phyloP scores from a whole-genome alignment of 2,329 filamentous ascomycete species.

The Plenodomus tracheiphilus region DNA sequence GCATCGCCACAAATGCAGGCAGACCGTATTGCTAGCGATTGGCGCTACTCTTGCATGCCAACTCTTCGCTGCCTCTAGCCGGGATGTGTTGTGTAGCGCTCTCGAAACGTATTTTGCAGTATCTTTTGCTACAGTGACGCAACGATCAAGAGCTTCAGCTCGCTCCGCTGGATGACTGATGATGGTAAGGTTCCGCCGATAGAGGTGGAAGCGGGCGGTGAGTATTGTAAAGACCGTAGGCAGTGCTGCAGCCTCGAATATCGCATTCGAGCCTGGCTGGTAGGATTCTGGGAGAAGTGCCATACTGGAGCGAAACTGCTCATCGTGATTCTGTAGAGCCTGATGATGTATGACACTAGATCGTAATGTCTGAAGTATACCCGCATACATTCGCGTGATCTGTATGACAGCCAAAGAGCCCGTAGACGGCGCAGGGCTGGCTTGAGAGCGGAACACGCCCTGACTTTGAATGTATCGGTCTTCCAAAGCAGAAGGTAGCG shows the following conservation, averaged over 20 bases:
- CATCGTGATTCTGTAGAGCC: constrained; percentile 77
- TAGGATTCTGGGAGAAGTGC: constrained; percentile 75
- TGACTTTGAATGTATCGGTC: constrained; percentile 72
- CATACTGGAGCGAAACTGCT: constrained; percentile 76
- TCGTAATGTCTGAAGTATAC: constrained; percentile 72
- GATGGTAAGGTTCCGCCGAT: constrained; percentile 84
- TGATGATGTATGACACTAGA: constrained; percentile 64
- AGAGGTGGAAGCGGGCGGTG: constrained; percentile 79
- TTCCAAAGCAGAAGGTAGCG: constrained; percentile 77
- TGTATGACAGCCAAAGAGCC: constrained; percentile 79
- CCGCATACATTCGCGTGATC: constrained; percentile 75
- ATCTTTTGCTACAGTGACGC: constrained; percentile 73
- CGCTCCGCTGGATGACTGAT: constrained; percentile 68
- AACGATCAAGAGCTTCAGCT: constrained; percentile 73
- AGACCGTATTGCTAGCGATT: constrained; percentile 73
- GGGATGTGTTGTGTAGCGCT: constrained; percentile 54
- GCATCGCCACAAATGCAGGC: constrained; percentile 85
- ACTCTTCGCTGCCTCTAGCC: constrained; percentile 26
- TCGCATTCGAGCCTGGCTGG: constrained; percentile 66
- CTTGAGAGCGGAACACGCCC: constrained; percentile 46
- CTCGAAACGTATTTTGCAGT: constrained; percentile 77
- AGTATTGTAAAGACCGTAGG: constrained; percentile 78
- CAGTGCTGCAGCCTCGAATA: constrained; percentile 74
- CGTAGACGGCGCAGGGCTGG: constrained; percentile 57
- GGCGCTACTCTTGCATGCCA: constrained; percentile 65